Base-by-base conservation (phyloP, 495 filamentous ascomycete genomes). In the Geoglossum glabrum region DNA sequence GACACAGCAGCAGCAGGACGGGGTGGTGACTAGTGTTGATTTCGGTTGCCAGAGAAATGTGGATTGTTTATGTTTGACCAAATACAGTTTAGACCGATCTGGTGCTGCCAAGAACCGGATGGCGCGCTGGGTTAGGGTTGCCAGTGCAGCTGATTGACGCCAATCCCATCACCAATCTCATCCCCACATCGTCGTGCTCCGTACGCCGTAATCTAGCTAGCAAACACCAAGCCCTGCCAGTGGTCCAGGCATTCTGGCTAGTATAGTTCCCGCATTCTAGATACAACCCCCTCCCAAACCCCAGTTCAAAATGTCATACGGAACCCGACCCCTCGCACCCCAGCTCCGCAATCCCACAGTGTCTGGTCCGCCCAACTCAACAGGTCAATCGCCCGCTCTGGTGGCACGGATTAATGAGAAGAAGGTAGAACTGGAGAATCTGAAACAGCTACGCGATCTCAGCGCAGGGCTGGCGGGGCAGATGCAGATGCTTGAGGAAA, bases 401-500 rank as follows among this genome's bases (percentile, higher is more conserved):
- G 66, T 85, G 30, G 80, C 87, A 28, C 84, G 93, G 55, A 89
- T 98, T 67, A 83, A 85, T 54, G 87, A 94, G 66, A 98, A 98
- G 72, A 89, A 86, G 67, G 83, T 83, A 45, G 92, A 98, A 67
- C 77, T 98, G 15, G 88, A 95, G 61, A 93, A 84, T 64, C 74
- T 97, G 38, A 84, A 81, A 60, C 83, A 95, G 62, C 71, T 98
- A 36, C 81, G 88, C 59, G 89, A 94, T 64, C 76, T 98, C 61
- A 95, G 88, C 64, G 86, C 81, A 19, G 85, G 82, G 13, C 74
- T 96, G 36, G 92, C 92, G 17, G 74, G 76, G 57, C 88, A 96
- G 69, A 95, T 98, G 92, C 80, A 93, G 67, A 79, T 80, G 57
- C 72, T 98, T 43, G 87, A 96, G 65, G 79, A 83, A 65, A 96